phyloP scores from a whole-genome alignment of 257 asterid genomes.

The Solanum sejunctum region DNA sequence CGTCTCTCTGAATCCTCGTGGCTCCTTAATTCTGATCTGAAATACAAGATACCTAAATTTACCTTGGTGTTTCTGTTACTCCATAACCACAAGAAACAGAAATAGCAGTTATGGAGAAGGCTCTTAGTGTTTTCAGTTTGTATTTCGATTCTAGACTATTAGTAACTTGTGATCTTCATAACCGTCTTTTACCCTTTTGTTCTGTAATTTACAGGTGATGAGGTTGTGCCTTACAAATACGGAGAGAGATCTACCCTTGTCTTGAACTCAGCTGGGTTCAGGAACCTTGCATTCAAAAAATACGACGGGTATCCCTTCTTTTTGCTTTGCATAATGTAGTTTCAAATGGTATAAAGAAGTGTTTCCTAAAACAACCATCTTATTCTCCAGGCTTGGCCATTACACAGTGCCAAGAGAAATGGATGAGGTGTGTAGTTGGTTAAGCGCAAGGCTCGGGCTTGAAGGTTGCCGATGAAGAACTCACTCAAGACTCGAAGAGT shows the following conservation, averaged over 20 bases:
- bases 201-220: slow-evolving; percentile 49
- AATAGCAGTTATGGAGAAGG: neutral
- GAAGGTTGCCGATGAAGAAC: slow-evolving; percentile 24
- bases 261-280: slow-evolving; percentile 74
- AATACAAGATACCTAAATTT: neutral
- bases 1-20: neutral
- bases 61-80: neutral
- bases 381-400: slow-evolving; percentile 64
- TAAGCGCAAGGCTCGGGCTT: slow-evolving; percentile 37
- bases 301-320: slow-evolving; percentile 47
- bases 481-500: neutral
- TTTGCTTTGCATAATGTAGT: neutral
- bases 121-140: neutral
- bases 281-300: slow-evolving; percentile 46
- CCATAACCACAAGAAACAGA: neutral
- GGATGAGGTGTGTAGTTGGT: slow-evolving; percentile 85
- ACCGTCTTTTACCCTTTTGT: neutral
- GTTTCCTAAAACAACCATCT: neutral
- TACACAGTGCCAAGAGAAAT: slow-evolving; percentile 82
- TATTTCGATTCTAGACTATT: neutral
- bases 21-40: neutral
- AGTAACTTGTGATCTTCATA: neutral
- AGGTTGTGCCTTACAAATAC: slow-evolving; percentile 58
- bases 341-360: neutral
- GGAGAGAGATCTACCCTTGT: slow-evolving; percentile 69